phyloP scores from a whole-genome alignment of 495 filamentous ascomycete species.

The Podospora australis region DNA sequence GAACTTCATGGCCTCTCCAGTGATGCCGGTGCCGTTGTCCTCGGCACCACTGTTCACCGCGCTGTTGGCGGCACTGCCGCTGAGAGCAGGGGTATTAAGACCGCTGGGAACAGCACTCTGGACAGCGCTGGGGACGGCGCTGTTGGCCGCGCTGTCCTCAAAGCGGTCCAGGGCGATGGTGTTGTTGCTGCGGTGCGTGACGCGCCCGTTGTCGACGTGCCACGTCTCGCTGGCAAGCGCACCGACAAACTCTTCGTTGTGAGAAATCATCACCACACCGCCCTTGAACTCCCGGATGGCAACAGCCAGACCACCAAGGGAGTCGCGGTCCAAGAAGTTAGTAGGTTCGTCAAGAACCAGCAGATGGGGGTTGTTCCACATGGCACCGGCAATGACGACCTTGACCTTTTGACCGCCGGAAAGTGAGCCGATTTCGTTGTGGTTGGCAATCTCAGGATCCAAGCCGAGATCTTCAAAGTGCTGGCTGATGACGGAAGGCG shows the following conservation, averaged over 20 bases:
- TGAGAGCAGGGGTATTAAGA: slow-evolving; percentile 24
- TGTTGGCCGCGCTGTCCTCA: slow-evolving; percentile 50
- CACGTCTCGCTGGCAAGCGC: slow-evolving; percentile 92
- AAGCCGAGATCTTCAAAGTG: slow-evolving; percentile 96
- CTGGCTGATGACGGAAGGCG: slow-evolving; percentile 89
- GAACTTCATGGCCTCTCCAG: slow-evolving; percentile 74
- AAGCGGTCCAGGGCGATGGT: slow-evolving; percentile 74
- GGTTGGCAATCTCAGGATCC: slow-evolving; percentile 95
- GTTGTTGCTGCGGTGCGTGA: slow-evolving; percentile 72
- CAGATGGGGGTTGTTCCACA: slow-evolving; percentile 99
- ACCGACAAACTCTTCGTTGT: slow-evolving; percentile 98
- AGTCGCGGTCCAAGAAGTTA: slow-evolving; percentile 98
- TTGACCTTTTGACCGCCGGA: slow-evolving; percentile 99
- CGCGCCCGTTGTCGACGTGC: slow-evolving; percentile 81
- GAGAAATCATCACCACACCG: slow-evolving; percentile 97
- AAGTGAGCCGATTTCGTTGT: slow-evolving; percentile 95
- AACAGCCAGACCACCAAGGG: slow-evolving; percentile 87
- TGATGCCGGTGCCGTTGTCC: slow-evolving; percentile 44
- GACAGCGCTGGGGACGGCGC: slow-evolving; percentile 44
- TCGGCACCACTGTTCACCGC: slow-evolving; percentile 83
- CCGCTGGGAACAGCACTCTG: slow-evolving; percentile 50
- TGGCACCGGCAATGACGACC: slow-evolving; percentile 93
- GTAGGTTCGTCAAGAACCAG: slow-evolving; percentile 97
- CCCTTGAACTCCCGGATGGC: slow-evolving; percentile 97
- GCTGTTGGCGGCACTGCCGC: slow-evolving; percentile 37